Evolutionary conservation across 73 alveolate species (phyloP), one percentile per base, ranked within the genome.

Genomic region (Breviolum minutum): DNA sequence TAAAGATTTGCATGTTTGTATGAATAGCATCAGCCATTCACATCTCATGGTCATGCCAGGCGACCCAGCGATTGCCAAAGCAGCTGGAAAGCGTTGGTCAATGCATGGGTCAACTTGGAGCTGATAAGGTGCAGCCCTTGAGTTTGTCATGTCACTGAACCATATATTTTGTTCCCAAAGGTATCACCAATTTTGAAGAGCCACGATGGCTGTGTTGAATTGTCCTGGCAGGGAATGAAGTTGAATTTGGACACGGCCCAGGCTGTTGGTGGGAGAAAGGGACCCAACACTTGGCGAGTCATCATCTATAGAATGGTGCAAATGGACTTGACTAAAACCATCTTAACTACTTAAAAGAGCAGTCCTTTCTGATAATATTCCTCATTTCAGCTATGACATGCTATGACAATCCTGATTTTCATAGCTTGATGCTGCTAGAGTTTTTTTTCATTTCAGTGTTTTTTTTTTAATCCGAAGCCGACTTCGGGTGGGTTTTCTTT

Each of bases 81-180:
- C 76, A 63, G 79, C 61, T 85, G 77, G 86, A 89, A 61, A 73
- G 40, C 71, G 30, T 89, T 61, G 96, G 96, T 30, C 63, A 60
- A 22, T 89, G 96, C 66, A 89, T 89, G 87, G 74, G 61, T 40
- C 86, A 89, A 74, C 85, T 89, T 60, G 96, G 87, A 26, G 87
- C 76, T 26, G 96, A 89, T 87, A 89, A 70, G 96, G 96, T 16
- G 11, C 11, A 66, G 24, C 8, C n/a, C 77, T 22, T 68, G 77
- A 22, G 24, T 68, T 68, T 68, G n/a, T 68, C 24, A 68, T 68
- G 77, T 14, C 17, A 22, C n/a, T 68, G 17, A 1, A 22, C 77
- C 24, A 17, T 68, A 2, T 14, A 2, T 22, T 22, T 22, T 22
- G 1, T 22, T 22, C 4, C 24, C 77, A 17, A 14, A 68, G 77